Conservation (phyloP, 768 basidiomycete species). For the Hypsizygus marmoreus region DNA sequence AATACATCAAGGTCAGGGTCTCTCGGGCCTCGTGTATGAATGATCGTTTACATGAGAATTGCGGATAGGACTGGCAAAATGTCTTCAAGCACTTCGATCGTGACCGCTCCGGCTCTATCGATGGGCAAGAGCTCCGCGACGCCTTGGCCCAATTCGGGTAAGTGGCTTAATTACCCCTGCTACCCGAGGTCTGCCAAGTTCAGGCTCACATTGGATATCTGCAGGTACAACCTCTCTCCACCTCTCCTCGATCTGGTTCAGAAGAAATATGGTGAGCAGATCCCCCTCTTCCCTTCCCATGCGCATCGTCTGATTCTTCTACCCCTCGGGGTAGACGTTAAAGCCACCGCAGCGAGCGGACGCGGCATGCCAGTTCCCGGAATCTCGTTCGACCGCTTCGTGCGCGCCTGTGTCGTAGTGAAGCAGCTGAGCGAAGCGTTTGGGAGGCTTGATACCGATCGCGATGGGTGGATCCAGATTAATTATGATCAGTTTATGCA, state of each 20-base stretch:
- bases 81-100: slow-evolving; percentile 83
- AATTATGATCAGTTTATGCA: slow-evolving; percentile 75
- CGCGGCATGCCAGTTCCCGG: slow-evolving; percentile 44
- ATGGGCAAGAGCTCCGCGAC: slow-evolving; percentile 62
- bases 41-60: neutral
- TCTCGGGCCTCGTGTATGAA: neutral
- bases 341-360: slow-evolving; percentile 48
- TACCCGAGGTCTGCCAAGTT: too few species aligned
- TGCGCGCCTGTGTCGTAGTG: slow-evolving; percentile 81
- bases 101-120: slow-evolving; percentile 83
- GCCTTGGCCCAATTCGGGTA: slow-evolving; percentile 78
- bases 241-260: slow-evolving; percentile 65
- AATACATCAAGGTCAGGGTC: slow-evolving; percentile 65
- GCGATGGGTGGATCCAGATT: slow-evolving; percentile 73
- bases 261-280: slow-evolving; percentile 72
- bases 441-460: slow-evolving; percentile 62
- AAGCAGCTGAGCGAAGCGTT: slow-evolving; percentile 79
- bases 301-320: slow-evolving; percentile 24
- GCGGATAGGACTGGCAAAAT: slow-evolving; percentile 73
- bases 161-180: slow-evolving; percentile 12
- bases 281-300: neutral
- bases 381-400: slow-evolving; percentile 86
- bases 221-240: slow-evolving; percentile 68
- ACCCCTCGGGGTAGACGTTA: slow-evolving; percentile 51
- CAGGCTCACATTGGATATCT: too few species aligned